phyloP scores from a whole-genome alignment of 164 flowering plant genomes.

The Paratinospora sagittata region DNA sequence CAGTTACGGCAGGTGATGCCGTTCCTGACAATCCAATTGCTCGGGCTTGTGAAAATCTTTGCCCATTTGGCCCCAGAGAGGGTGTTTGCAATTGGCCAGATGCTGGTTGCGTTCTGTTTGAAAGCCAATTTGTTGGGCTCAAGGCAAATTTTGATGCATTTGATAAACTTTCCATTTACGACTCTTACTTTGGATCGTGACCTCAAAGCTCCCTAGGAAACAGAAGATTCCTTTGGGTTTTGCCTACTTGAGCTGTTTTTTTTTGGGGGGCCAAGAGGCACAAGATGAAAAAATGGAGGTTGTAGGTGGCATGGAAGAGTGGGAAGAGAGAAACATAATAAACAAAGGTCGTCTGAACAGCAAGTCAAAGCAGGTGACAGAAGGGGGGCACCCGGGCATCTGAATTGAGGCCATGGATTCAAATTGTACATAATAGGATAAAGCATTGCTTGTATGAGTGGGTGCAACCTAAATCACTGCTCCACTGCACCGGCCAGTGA shows the following conservation, averaged over 20 bases:
- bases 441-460: neutral
- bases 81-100: slow-evolving; percentile 93
- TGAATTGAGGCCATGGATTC: neutral
- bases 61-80: slow-evolving; percentile 72
- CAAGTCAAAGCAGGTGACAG: neutral
- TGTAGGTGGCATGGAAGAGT: neutral
- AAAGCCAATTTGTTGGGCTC: slow-evolving; percentile 86
- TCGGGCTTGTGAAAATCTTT: slow-evolving; percentile 61
- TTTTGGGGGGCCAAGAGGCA: slow-evolving; percentile 4
- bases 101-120: slow-evolving; percentile 84
- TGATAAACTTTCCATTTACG: slow-evolving; percentile 77
- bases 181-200: slow-evolving; percentile 56
- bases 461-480: neutral
- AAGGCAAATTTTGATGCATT: slow-evolving; percentile 94
- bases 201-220: slow-evolving; percentile 7
- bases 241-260: neutral
- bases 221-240: neutral
- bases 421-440: neutral
- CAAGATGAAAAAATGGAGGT: neutral
- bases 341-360: neutral
- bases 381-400: too few relatives aligned
- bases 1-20: slow-evolving; percentile 36
- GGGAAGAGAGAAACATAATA: neutral
- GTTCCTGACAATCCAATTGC: slow-evolving; percentile 33
- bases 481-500: neutral